Evolutionary conservation across 2,329 filamentous ascomycete species (phyloP).

Genomic region (Annulohypoxylon truncatum): DNA sequence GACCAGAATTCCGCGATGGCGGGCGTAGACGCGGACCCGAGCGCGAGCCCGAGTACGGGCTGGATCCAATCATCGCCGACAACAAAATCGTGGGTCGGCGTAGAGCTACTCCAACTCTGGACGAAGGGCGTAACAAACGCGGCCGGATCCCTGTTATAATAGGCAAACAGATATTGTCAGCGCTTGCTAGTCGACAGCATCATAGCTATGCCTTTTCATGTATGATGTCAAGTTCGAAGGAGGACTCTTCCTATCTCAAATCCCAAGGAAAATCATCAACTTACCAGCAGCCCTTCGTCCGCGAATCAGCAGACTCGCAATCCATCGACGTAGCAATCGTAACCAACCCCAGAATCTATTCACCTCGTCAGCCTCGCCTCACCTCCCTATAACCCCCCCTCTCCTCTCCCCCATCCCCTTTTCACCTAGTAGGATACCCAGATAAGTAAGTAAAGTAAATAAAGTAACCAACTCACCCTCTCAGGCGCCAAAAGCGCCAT

Average conservation of each 20-base stretch:
- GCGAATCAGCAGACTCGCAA: conserved; percentile 60
- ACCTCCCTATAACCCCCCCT: neutral
- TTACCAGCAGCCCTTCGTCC: conserved; percentile 59
- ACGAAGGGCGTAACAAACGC: conserved; percentile 56
- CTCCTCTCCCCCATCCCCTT: too few species aligned
- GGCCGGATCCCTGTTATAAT: conserved; percentile 54
- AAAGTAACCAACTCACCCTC: conserved; percentile 49
- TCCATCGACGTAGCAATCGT: conserved; percentile 65
- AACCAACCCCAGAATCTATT: conserved; percentile 60
- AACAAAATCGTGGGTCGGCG: conserved; percentile 59
- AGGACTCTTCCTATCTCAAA: neutral
- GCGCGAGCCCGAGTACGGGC: conserved; percentile 59
- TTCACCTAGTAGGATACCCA: too few species aligned
- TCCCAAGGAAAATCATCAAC: neutral
- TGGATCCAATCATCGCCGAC: conserved; percentile 60
- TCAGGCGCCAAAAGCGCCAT: conserved; percentile 64
- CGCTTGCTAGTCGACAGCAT: too few species aligned
- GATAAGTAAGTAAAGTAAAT: too few species aligned
- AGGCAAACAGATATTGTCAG: neutral
- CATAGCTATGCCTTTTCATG: neutral
- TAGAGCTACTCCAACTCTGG: conserved; percentile 55
- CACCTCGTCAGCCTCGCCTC: neutral
- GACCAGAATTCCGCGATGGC: conserved; percentile 60
- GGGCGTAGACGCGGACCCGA: conserved; percentile 54
- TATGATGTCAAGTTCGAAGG: neutral